phyloP scores from a whole-genome alignment of 139 green algal genomes.

The Spirogloea muscicola region DNA sequence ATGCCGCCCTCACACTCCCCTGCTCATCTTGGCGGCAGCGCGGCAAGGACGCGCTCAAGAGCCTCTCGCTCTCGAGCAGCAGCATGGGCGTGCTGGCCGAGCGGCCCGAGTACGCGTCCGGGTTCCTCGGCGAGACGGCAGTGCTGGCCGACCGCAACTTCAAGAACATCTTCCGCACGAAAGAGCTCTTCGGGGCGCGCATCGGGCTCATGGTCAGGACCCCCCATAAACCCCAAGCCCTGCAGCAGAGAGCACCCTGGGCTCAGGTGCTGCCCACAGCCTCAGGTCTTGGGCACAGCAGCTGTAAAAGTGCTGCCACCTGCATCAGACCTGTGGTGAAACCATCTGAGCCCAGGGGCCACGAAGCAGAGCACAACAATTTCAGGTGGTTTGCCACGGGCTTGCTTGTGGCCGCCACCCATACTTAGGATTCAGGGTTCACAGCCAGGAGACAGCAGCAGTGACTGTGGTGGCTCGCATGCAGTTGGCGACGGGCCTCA shows the following conservation, averaged over 20 bases:
- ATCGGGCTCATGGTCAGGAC: conserved; percentile 29
- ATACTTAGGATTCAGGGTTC: too few relatives aligned
- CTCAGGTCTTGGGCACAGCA: too few relatives aligned
- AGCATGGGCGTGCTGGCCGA: conserved; percentile 2
- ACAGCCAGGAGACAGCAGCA: too few relatives aligned
- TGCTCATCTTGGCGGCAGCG: background rate
- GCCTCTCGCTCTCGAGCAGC: background rate
- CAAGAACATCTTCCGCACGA: conserved; percentile 33
- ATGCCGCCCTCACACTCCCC: conserved; percentile 3
- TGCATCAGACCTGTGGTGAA: too few relatives aligned
- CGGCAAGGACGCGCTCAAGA: background rate
- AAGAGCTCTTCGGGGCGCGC: conserved; percentile 40
- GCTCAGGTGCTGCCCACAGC: too few relatives aligned
- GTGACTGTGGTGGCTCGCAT: too few relatives aligned
- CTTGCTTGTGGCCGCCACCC: too few relatives aligned
- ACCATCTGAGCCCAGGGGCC: too few relatives aligned
- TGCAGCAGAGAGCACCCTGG: too few relatives aligned
- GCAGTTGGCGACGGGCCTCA: conserved; percentile 37
- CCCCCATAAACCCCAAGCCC: background rate
- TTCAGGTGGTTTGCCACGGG: too few relatives aligned
- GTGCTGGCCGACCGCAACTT: conserved; percentile 28
- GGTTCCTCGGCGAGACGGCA: conserved; percentile 10
- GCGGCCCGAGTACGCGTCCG: conserved; percentile 7
- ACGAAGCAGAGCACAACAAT: too few relatives aligned
- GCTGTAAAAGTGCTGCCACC: too few relatives aligned